Evolutionary conservation across 495 filamentous ascomycete species (phyloP), one percentile per base, ranked within the genome.

Genomic region (Neurospora cerealis): DNA sequence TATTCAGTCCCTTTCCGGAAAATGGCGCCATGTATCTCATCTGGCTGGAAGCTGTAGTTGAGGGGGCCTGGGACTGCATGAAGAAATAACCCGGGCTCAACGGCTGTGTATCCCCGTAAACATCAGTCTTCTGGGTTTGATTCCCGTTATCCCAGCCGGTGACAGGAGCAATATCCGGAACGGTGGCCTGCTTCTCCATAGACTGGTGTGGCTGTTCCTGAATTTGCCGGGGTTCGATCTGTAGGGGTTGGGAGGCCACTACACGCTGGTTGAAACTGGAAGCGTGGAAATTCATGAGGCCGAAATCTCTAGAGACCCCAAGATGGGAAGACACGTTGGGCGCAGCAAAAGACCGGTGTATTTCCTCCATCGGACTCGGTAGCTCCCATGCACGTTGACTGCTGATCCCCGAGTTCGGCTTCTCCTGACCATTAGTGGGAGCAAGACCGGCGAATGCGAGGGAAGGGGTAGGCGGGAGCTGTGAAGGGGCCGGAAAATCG

Each of bases 41-140:
- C 60, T 83, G 83, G 48, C 83, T 83, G 6, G 85, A 85, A 1
- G 84, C 83, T 1, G 85, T 81, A 11, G 81, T 84, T 24, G 85
- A 87, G 34, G 84, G 83, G 15, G 83, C 78, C 36, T 86, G 83
- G 10, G 76, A 84, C 69, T 83, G 81, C 74, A 87, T 75, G 41
- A 87, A 74, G 74, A 85, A 87, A 73, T 88, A 84, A 41, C 84
- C 83, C n/a, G 85, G 86, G 60, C 88, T 85, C 24, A 86, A 83
- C 3, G 85, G 83, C n/a, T 86, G 75, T 37, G 79, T 76, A 69
- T 72, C 76, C 48, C 74, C 73, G 78, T 75, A 76, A 36, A 73
- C 75, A 8, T 81, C 72, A 17, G 28, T 72, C 21, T n/a, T 2
- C 5, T 82, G 81, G 21, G 84, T 83, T 48, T 83, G 82, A 32